Evolutionary conservation across 1,284 basidiomycete species (phyloP).

Genomic region (Cutaneotrichosporon cavernicola): DNA sequence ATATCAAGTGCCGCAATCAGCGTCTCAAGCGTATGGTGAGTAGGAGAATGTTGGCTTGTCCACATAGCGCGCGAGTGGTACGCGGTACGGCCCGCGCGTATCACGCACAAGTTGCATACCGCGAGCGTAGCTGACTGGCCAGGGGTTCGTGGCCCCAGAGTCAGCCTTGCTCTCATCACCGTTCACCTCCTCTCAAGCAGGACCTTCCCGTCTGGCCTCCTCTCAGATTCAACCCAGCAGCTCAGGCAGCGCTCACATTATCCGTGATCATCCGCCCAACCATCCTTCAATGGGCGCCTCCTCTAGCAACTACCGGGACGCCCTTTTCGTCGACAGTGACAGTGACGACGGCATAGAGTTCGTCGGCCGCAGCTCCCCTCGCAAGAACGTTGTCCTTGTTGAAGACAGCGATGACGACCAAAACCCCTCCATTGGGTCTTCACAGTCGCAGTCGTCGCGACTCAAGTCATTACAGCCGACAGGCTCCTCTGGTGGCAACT

Average conservation of each 20-base stretch:
- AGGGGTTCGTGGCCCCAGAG: neutral
- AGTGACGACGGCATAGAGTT: slow-evolving; percentile 20
- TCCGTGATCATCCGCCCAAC: slow-evolving; percentile 4
- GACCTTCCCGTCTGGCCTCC: neutral
- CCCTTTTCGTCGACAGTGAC: slow-evolving; percentile 10
- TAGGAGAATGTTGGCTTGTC: neutral
- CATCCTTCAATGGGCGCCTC: neutral
- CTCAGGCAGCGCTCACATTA: neutral
- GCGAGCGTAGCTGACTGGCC: neutral
- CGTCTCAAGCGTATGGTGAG: slow-evolving; percentile 14
- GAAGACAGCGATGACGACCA: slow-evolving; percentile 12
- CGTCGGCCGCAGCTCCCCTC: slow-evolving; percentile 2
- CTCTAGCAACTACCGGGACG: neutral
- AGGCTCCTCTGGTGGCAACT: neutral
- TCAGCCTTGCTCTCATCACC: neutral
- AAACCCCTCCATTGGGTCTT: neutral
- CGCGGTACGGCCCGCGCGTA: neutral
- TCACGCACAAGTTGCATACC: neutral
- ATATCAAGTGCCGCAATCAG: slow-evolving; percentile 14
- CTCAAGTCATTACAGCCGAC: neutral
- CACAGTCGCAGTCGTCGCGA: neutral
- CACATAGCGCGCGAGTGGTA: neutral
- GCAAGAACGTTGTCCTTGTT: slow-evolving; percentile 7
- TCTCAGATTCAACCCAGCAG: neutral
- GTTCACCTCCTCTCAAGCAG: neutral